Evolutionary conservation across 148 eudicot genomes (phyloP).

Genomic region (Limonium bicolor): DNA sequence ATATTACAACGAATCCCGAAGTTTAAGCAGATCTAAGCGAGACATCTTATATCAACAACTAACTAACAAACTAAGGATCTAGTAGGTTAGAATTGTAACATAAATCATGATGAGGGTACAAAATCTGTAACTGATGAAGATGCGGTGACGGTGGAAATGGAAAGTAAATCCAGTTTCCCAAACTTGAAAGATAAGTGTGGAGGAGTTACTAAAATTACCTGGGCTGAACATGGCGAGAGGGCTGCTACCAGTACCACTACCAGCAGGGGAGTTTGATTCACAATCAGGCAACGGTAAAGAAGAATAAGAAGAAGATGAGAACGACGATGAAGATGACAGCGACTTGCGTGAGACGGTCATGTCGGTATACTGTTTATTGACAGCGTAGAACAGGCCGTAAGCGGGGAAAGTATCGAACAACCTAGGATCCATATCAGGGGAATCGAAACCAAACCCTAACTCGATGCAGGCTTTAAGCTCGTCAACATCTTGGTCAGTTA

Average conservation of each 20-base stretch:
- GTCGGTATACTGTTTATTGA: constrained; percentile 40
- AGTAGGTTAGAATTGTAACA: too few species aligned
- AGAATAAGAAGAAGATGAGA: constrained; percentile 25
- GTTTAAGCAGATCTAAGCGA: too few species aligned
- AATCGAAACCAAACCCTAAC: constrained; percentile 64
- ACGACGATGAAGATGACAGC: background rate
- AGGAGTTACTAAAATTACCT: constrained; percentile 16
- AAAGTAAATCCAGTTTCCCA: too few species aligned
- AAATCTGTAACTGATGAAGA: too few species aligned
- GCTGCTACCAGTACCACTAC: constrained; percentile 29
- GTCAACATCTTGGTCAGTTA: constrained; percentile 77
- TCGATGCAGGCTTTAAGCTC: constrained; percentile 73
- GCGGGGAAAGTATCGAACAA: constrained; percentile 69
- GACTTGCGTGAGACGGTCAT: too few species aligned
- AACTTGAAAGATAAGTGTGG: too few species aligned
- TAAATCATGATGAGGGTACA: too few species aligned
- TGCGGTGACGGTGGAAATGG: too few species aligned
- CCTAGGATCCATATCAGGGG: constrained; percentile 34
- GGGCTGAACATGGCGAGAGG: constrained; percentile 49
- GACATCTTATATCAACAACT: too few species aligned
- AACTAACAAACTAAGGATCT: too few species aligned
- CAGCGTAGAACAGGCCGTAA: constrained; percentile 46
- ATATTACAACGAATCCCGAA: too few species aligned
- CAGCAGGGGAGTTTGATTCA: constrained; percentile 38
- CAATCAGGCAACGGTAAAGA: constrained; percentile 11